Conservation (phyloP, 169 alveolate species). For the Theileria parva region DNA sequence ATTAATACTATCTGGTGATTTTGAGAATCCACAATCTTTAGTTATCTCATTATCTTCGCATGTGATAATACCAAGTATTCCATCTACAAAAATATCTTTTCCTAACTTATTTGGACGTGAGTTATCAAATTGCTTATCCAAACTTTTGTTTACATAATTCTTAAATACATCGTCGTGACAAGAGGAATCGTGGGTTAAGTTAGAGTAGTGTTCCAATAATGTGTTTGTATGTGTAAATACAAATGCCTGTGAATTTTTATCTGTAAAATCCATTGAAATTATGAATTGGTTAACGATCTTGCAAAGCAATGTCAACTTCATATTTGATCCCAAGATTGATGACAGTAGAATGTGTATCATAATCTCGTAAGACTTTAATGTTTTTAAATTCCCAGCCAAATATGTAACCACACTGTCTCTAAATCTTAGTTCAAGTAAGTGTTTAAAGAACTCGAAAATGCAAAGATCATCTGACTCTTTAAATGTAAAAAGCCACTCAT, state of each 20-base stretch:
- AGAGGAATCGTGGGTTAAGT: neutral
- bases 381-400: neutral
- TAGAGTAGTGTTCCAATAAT: neutral
- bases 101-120: neutral
- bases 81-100: neutral
- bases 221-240: neutral
- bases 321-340: neutral
- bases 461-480: neutral
- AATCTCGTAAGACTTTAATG: neutral
- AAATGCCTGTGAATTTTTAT: constrained; percentile 1
- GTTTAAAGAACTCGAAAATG: neutral
- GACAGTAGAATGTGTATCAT: neutral
- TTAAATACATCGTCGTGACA: neutral
- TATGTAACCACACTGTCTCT: constrained; percentile 1
- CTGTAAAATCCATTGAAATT: neutral
- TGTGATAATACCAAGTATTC: neutral
- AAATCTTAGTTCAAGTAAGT: neutral
- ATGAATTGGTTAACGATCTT: constrained; percentile 1
- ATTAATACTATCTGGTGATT: too few species aligned
- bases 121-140: neutral
- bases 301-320: neutral
- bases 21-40: too few species aligned
- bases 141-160: neutral
- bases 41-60: too few species aligned
- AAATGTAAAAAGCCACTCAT: constrained; percentile 8